Evolutionary conservation across 1,139 yeast genomes (phyloP).

Genomic region (Blastobotrys indianensis): DNA sequence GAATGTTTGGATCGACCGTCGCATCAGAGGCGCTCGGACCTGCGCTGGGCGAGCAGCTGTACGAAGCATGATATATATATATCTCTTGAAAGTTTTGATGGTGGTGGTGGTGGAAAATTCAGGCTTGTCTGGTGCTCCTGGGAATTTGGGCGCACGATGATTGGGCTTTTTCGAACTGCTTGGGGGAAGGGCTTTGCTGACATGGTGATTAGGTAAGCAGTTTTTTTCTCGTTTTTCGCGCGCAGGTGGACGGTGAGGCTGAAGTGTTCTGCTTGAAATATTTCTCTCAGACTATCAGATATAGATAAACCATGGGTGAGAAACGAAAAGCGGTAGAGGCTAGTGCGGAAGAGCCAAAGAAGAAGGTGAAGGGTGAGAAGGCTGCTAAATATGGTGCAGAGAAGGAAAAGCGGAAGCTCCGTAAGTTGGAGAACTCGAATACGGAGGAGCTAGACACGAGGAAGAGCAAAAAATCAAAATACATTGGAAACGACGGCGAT

Average conservation of each 20-base stretch:
- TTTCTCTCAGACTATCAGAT: too few species aligned
- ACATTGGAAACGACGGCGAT: neutral
- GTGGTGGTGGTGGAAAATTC: neutral
- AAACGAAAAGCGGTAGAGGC: conserved; percentile 1
- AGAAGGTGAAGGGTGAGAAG: conserved; percentile 5
- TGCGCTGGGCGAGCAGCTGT: too few species aligned
- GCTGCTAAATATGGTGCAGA: neutral
- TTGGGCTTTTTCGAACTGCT: neutral
- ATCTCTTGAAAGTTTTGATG: neutral
- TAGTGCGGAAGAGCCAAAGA: neutral
- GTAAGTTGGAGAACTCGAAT: conserved; percentile 5
- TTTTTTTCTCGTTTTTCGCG: neutral
- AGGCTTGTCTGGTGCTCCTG: neutral
- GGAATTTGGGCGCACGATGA: neutral
- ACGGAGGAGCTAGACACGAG: neutral
- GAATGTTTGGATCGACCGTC: conserved; percentile 30
- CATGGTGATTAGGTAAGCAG: too few species aligned
- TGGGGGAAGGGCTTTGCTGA: neutral
- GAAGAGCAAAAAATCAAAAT: neutral
- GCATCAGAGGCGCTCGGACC: too few species aligned
- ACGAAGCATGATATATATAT: neutral
- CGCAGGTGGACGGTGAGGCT: neutral
- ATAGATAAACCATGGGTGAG: conserved; percentile 2
- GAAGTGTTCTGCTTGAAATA: too few species aligned
- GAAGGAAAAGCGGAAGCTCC: conserved; percentile 1